Base-by-base conservation (phyloP, 225 moss, liverwort and hornwort species). In the Physcomitrellopsis africana region DNA sequence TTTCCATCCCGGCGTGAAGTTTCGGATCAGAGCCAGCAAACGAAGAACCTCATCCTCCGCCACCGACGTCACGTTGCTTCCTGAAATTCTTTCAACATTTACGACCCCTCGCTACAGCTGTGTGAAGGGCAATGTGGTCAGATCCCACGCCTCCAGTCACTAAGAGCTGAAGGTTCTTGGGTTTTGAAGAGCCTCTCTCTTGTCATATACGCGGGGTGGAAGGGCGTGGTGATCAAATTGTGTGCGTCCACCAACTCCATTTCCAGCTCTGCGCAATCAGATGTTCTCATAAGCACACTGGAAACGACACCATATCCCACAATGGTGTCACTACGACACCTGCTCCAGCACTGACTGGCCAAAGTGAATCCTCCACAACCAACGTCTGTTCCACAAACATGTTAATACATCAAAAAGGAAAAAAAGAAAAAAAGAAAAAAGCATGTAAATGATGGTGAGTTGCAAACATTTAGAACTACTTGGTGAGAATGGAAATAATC, bases 81-180 rank as follows among this genome's bases (percentile, higher is more conserved):
- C 92, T 17, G 90, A 79, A 11, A 88, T 83, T 72, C 90, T 90
- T 7, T 85, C 84, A 12, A 92, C 90, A 0, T 84, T 88, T 56
- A 92, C 51, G 48, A 90, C 73, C 68, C 90, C n/a, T n/a, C n/a
- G n/a, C n/a, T n/a, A n/a, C n/a, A n/a, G n/a, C n/a, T n/a, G n/a
- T n/a, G n/a, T n/a, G n/a, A n/a, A n/a, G n/a, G n/a, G n/a, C n/a
- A n/a, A n/a, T n/a, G n/a, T n/a, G 92, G 45, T 92, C 92, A 0
- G 90, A 90, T 12, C 92, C 92, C 54, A 92, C 87, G 0, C 88
- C 86, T 1, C 90, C 92, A 22, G 90, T 92, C 24, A 89, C 23
- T 2, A 90, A 74, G 26, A 89, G 67, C 68, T 89, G 83, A 71
- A 93, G 56, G 10, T 85, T 87, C 73, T 82, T 89, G 27, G 86